Evolutionary conservation across 495 filamentous ascomycete genomes (phyloP), one percentile per base, ranked within the genome.

Genomic region (Aspergillus ostianus): DNA sequence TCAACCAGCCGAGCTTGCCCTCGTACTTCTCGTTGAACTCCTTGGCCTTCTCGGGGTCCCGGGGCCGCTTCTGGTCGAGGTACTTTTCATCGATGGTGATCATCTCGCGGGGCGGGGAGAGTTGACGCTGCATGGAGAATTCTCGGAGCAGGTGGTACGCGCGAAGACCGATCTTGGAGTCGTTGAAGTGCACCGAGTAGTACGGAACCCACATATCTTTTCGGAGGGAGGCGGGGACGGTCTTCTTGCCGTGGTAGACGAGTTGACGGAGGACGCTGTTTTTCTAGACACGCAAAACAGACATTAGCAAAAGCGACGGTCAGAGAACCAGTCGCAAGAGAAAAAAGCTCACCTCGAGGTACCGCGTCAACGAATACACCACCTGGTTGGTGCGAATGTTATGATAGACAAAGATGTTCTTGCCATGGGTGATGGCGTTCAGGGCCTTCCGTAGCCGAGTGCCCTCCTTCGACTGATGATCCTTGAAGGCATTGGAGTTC

Each of bases 141-240:
- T 98, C 94, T 63, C 90, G 90, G 54, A 97, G 85, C 62, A 87
- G 85, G 53, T 86, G 84, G 75, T 82, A 96, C 32, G 91, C 89
- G 63, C 83, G 80, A 47, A 89, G 84, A 15, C 94, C 94, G 62
- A 91, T 74, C 44, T 78, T 66, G 46, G 79, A 72, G 30, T 80
- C 72, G 23, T 85, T 82, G 72, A 98, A 91, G 65, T 85, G 76
- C 46, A 97, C 85, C 46, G 87, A 81, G 58, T 85, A 90, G 67
- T 94, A 81, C 0, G 90, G 90, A n/a, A 73, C 74, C 94, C 94
- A 98, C 73, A 93, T 84, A 71, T 98, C 94, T 76, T 91, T 92
- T 60, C 94, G 91, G 48, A 98, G 74, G 52, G 82, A 78, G 55
- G 85, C 70, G 5, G 92, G 92, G 36, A 88, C 80, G 61, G 90